Conservation (phyloP, 2,329 filamentous ascomycete genomes). For the Ceratocystis alfenasii region DNA sequence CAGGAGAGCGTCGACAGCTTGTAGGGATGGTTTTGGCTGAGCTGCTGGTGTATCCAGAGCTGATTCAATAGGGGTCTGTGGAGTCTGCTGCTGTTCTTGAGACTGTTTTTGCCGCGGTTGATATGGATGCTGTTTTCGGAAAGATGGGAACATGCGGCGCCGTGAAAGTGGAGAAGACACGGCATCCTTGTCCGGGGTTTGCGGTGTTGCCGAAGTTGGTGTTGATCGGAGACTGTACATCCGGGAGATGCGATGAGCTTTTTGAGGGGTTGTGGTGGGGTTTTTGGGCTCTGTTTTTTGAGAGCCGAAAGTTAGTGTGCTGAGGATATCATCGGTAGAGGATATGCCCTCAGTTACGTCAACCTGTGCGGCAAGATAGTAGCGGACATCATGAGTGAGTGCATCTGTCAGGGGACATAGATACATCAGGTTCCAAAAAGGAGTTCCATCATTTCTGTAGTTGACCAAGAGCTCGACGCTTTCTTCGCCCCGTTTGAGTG, state of each 20-base stretch:
- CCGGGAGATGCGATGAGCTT: neutral
- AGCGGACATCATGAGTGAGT: conserved; percentile 35
- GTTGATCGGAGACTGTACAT: conserved; percentile 7
- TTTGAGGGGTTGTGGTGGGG: neutral
- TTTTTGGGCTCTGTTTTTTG: neutral
- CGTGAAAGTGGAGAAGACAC: neutral
- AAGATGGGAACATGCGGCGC: conserved; percentile 3
- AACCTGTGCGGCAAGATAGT: conserved; percentile 46
- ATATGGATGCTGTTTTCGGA: conserved; percentile 6
- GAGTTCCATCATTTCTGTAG: conserved; percentile 39
- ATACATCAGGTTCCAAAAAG: conserved; percentile 47
- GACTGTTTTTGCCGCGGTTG: neutral
- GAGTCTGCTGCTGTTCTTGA: neutral
- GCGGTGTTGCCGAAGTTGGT: neutral
- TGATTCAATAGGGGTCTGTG: conserved; percentile 20
- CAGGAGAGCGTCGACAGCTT: conserved; percentile 27
- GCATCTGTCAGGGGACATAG: conserved; percentile 40
- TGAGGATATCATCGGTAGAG: conserved; percentile 39
- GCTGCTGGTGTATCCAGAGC: conserved; percentile 26
- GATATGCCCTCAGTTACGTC: conserved; percentile 45
- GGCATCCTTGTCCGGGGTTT: neutral
- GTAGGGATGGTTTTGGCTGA: neutral
- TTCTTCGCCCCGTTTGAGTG: conserved; percentile 35
- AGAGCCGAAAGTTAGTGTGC: conserved; percentile 34
- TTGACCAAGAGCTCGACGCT: conserved; percentile 41